phyloP scores from a whole-genome alignment of 2,329 filamentous ascomycete genomes.

The Colletotrichum kahawae region DNA sequence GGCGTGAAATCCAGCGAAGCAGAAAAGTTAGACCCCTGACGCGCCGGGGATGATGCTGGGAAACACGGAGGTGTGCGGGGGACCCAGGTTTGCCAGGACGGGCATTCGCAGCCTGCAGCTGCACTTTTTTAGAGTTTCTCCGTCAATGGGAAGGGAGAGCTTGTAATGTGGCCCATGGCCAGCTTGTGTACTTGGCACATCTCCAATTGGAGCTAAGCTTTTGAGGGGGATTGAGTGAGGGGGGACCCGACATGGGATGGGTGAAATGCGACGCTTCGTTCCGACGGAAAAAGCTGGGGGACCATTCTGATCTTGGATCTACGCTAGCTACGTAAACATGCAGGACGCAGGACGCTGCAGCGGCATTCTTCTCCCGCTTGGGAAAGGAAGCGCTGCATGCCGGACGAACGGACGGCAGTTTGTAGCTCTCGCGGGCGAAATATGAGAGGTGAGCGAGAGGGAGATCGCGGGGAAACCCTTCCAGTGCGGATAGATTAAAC shows the following conservation, averaged over 20 bases:
- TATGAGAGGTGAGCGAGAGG: neutral
- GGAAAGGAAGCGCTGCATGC: neutral
- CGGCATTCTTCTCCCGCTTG: neutral
- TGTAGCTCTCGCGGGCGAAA: neutral
- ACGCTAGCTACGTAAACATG: neutral
- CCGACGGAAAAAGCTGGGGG: neutral
- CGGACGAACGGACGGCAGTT: constrained; percentile 11
- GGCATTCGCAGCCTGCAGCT: neutral
- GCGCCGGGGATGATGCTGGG: constrained; percentile 4
- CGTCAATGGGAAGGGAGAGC: constrained; percentile 12
- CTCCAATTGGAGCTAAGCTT: neutral
- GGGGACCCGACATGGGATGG: neutral
- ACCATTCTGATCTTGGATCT: neutral
- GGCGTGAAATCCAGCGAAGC: neutral
- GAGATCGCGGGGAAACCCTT: neutral
- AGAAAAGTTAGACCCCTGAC: neutral
- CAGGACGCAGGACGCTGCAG: neutral
- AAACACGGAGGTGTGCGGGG: neutral
- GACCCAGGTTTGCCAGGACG: neutral
- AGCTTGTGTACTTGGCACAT: neutral
- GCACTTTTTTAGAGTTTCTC: constrained; percentile 3
- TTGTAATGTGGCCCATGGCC: neutral
- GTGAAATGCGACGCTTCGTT: neutral
- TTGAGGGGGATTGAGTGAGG: neutral
- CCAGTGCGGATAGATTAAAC: neutral